Conservation (phyloP, 805 yeast species). For the Saturnispora hagleri region DNA sequence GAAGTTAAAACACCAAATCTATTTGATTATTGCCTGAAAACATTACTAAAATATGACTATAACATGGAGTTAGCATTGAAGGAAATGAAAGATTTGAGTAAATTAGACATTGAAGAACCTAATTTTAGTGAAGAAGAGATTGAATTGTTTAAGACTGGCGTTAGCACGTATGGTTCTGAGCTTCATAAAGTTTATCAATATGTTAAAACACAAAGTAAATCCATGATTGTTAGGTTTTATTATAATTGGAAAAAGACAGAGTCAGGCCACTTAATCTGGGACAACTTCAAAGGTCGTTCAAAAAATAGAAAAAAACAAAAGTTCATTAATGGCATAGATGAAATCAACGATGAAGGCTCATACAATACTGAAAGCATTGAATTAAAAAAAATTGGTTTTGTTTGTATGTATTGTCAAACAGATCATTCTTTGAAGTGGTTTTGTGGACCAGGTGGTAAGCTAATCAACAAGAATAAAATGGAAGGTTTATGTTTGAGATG, state of each 20-base stretch:
- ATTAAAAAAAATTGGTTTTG: constrained; percentile 32
- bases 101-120: constrained; percentile 65
- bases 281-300: constrained; percentile 61
- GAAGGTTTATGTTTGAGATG: constrained; percentile 76
- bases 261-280: constrained; percentile 74
- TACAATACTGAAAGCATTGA: constrained; percentile 48
- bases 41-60: constrained; percentile 43
- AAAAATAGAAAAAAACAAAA: constrained; percentile 46
- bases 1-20: constrained; percentile 70
- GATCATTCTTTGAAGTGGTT: constrained; percentile 54
- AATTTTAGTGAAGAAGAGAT: constrained; percentile 58
- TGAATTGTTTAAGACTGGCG: constrained; percentile 63
- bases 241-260: constrained; percentile 88
- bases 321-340: constrained; percentile 32
- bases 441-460: constrained; percentile 53
- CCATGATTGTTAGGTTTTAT: constrained; percentile 79
- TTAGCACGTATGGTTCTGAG: constrained; percentile 66
- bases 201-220: constrained; percentile 63
- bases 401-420: constrained; percentile 69
- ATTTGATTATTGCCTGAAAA: constrained; percentile 59
- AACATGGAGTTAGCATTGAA: constrained; percentile 41
- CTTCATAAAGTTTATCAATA: constrained; percentile 60
- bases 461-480: constrained; percentile 29
- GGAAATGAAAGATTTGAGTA: constrained; percentile 38
- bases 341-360: constrained; percentile 61